phyloP scores from a whole-genome alignment of 2,329 filamentous ascomycete genomes.

The Drechslerella stenobrocha region DNA sequence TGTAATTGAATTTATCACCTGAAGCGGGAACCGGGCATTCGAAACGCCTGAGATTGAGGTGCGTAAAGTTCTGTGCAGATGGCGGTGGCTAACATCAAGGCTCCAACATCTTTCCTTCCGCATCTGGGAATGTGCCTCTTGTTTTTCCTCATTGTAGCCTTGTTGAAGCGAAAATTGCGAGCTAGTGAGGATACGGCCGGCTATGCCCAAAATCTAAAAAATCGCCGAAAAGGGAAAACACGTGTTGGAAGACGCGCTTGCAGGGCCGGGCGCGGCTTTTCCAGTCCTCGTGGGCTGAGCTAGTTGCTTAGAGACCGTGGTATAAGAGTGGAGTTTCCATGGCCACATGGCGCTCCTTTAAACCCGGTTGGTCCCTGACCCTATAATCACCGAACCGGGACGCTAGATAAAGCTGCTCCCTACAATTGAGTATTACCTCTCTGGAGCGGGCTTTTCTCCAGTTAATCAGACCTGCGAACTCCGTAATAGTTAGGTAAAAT shows the following conservation, averaged over 20 bases:
- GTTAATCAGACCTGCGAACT: neutral
- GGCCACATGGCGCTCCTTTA: slow-evolving; percentile 3
- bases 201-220: neutral
- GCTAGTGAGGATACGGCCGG: neutral
- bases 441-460: slow-evolving; percentile 2
- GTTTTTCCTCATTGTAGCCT: neutral
- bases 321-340: slow-evolving; percentile 4
- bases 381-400: slow-evolving; percentile 12
- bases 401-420: slow-evolving; percentile 35
- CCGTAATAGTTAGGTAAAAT: neutral
- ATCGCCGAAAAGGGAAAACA: neutral
- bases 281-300: neutral
- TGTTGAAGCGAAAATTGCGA: neutral
- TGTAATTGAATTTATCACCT: neutral
- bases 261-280: neutral
- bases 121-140: neutral
- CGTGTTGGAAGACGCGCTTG: neutral
- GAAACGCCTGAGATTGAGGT: slow-evolving; percentile 5
- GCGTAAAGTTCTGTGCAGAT: neutral
- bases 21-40: neutral
- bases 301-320: neutral
- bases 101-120: neutral
- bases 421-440: slow-evolving; percentile 12
- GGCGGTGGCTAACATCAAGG: slow-evolving; percentile 1
- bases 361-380: slow-evolving; percentile 16